Evolutionary conservation across 306 rosid genomes (phyloP).

Genomic region (Macrotyloma uniflorum): DNA sequence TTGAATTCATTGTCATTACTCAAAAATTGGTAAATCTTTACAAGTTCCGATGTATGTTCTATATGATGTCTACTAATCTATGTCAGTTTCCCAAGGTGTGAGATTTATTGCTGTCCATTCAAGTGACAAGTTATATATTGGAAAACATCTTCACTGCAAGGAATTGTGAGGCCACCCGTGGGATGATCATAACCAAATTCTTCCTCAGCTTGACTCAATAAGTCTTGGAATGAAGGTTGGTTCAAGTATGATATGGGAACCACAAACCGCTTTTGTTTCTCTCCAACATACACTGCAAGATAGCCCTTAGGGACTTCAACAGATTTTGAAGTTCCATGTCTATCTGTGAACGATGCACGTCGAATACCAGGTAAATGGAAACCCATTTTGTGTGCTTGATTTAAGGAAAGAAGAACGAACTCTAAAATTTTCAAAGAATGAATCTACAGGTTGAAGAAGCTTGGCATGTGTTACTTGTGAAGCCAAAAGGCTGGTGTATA

Average conservation of each 20-base stretch:
- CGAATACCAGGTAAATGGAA: neutral
- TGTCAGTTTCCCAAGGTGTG: neutral
- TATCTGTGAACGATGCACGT: neutral
- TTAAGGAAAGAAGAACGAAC: neutral
- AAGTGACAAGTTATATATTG: neutral
- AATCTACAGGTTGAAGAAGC: neutral
- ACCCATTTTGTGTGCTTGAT: neutral
- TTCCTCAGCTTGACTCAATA: neutral
- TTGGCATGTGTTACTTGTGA: neutral
- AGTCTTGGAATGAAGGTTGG: neutral
- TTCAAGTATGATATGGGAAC: neutral
- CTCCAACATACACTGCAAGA: neutral
- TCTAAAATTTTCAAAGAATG: neutral
- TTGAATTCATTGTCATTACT: neutral
- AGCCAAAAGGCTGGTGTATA: neutral
- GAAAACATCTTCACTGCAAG: conserved; percentile 39
- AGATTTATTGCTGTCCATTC: neutral
- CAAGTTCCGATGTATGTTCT: neutral
- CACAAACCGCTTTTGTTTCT: neutral
- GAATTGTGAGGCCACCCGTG: neutral
- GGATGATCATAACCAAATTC: neutral
- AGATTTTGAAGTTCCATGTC: neutral
- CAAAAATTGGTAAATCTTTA: too few relatives aligned
- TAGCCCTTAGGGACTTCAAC: neutral
- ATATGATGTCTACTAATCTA: neutral